These are phyloP conservation scores for Apiotrichum veenhuisii DNA, from an alignment of 1,284 basidiomycete species.

Conservation along the genomic window DNA sequence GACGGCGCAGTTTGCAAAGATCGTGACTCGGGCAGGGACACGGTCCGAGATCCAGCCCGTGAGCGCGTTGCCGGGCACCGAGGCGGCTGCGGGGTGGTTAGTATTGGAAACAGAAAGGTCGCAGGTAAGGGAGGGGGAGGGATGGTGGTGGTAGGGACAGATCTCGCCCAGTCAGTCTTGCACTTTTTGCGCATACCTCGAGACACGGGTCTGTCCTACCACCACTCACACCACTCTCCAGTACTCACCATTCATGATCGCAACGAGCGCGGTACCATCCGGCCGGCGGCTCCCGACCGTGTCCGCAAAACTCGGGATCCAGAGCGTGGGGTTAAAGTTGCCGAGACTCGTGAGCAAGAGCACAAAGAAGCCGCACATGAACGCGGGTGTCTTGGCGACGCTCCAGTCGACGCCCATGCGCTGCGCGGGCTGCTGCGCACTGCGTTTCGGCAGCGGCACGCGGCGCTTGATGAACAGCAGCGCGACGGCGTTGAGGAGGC, in stretches of 20 bases:
- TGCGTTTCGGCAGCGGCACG: constrained; percentile 22
- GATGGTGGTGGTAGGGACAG: too few relatives aligned
- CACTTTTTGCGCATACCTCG: too few relatives aligned
- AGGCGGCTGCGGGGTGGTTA: too few relatives aligned
- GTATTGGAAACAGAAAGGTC: too few relatives aligned
- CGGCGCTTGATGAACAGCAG: constrained; percentile 40
- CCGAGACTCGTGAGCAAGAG: constrained; percentile 43
- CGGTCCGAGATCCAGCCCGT: constrained; percentile 44
- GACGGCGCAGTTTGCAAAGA: constrained; percentile 35
- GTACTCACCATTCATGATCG: constrained; percentile 43
- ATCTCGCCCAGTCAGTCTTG: too few relatives aligned
- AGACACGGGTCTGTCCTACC: too few relatives aligned
- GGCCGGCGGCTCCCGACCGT: constrained; percentile 34
- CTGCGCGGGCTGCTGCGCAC: constrained; percentile 1
- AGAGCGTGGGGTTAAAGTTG: constrained; percentile 47
- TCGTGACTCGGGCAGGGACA: constrained; percentile 27
- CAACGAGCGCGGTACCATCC: constrained; percentile 41
- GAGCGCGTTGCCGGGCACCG: constrained; percentile 40
- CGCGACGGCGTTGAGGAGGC: constrained; percentile 27
- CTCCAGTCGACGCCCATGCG: constrained; percentile 22
- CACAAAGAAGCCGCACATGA: constrained; percentile 33
- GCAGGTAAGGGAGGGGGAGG: not conserved
- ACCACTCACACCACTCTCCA: too few relatives aligned
- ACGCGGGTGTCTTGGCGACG: constrained; percentile 26
- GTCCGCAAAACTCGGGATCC: constrained; percentile 44